Conservation (phyloP, 2,329 filamentous ascomycete genomes). For the Beauveria rudraprayagi region DNA sequence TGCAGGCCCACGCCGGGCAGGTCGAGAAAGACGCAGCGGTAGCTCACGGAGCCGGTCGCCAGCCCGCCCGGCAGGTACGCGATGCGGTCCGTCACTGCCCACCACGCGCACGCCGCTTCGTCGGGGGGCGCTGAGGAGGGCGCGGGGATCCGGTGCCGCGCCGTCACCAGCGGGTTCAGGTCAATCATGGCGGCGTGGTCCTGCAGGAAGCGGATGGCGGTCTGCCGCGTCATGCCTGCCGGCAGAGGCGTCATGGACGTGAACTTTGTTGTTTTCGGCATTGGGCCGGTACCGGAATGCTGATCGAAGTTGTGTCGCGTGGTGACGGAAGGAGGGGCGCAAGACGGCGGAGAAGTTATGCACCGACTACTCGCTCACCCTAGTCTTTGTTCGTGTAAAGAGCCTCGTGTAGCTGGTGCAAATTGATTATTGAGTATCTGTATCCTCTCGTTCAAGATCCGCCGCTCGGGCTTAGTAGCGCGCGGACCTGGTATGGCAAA, state of each 20-base stretch:
- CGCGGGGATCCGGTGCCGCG: slow-evolving; percentile 59
- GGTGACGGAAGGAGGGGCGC: too few species aligned
- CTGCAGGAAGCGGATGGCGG: slow-evolving; percentile 69
- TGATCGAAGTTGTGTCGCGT: too few species aligned
- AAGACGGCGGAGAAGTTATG: too few species aligned
- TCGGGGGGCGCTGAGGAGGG: slow-evolving; percentile 60
- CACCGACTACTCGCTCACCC: not conserved
- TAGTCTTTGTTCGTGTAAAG: too few species aligned
- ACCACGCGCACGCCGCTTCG: slow-evolving; percentile 69
- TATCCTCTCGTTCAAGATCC: not conserved
- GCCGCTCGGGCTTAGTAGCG: not conserved
- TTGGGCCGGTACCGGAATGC: not conserved
- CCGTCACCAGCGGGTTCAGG: slow-evolving; percentile 73
- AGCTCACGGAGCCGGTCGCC: slow-evolving; percentile 43
- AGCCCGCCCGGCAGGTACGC: slow-evolving; percentile 60
- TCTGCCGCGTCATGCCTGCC: slow-evolving; percentile 54
- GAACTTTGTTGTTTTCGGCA: slow-evolving; percentile 44
- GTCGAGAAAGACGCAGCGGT: slow-evolving; percentile 75
- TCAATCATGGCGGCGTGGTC: slow-evolving; percentile 79
- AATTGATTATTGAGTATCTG: too few species aligned
- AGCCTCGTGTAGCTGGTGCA: too few species aligned
- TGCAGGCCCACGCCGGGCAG: slow-evolving; percentile 58
- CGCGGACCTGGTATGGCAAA: not conserved
- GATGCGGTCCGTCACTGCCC: slow-evolving; percentile 69
- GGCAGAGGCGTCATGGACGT: slow-evolving; percentile 76